Percentiles rank a stretch among this genome's conserved stretches.
phyloP scores from a whole-genome alignment of 495 filamentous ascomycete genomes.

The Chaetomium tenue region DNA sequence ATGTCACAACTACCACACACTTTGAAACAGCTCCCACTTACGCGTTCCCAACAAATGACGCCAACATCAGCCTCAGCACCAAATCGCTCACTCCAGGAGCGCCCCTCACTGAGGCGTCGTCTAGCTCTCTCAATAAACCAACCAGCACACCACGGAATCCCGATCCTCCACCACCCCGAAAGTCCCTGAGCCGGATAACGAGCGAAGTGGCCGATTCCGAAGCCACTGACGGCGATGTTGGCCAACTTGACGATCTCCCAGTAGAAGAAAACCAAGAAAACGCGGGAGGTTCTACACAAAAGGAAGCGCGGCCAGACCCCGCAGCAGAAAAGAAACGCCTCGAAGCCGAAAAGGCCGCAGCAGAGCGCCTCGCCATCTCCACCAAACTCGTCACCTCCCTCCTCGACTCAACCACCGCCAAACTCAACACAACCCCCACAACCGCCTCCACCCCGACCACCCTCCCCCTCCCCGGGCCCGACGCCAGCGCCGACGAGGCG shows the following conservation, averaged over 20 bases:
- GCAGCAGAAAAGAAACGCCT: conserved; percentile 7
- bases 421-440: conserved; percentile 5
- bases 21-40: conserved; percentile 44
- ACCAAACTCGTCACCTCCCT: conserved; percentile 34
- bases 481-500: conserved; percentile 10
- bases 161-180: not conserved
- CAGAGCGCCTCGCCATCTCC: conserved; percentile 33
- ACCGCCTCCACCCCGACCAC: conserved; percentile 22
- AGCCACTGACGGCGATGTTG: conserved; percentile 29
- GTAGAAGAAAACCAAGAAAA: conserved; percentile 13
- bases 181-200: conserved; percentile 28
- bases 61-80: conserved; percentile 16
- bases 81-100: conserved; percentile 22
- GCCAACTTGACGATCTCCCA: conserved; percentile 11
- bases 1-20: conserved; percentile 25
- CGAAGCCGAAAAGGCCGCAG: conserved; percentile 22
- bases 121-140: conserved; percentile 41
- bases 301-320: not conserved
- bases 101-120: conserved; percentile 43
- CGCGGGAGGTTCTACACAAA: not conserved
- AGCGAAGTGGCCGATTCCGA: conserved; percentile 49
- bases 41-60: conserved; percentile 25
- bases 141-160: conserved; percentile 23
- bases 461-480: conserved; percentile 15
- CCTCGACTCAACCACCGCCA: conserved; percentile 21